Evolutionary conservation across 140 eudicot species (phyloP).

Genomic region (Bidens hawaiensis): DNA sequence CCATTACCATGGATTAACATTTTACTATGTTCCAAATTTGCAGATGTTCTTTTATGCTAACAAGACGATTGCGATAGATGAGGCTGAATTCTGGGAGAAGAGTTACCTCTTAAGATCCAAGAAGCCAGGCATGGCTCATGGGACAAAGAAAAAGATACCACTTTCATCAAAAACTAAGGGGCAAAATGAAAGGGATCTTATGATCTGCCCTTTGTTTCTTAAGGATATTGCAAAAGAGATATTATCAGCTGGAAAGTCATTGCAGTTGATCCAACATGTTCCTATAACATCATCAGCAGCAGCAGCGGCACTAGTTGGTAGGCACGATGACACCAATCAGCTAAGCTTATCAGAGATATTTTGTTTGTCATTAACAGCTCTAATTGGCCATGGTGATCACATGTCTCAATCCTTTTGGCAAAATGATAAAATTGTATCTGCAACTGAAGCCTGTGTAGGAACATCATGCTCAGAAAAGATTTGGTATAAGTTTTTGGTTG

Average conservation of each 20-base stretch:
- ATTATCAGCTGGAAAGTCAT: constrained; percentile 88
- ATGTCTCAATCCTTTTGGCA: constrained; percentile 56
- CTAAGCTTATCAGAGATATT: constrained; percentile 87
- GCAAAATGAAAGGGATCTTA: constrained; percentile 34
- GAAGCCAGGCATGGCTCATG: constrained; percentile 27
- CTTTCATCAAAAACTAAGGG: constrained; percentile 41
- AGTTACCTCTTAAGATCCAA: constrained; percentile 65
- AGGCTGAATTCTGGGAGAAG: constrained; percentile 96
- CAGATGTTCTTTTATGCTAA: constrained; percentile 92
- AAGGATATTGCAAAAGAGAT: constrained; percentile 73
- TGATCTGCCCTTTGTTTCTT: constrained; percentile 72
- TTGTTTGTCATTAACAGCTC: constrained; percentile 81
- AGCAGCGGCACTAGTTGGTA: constrained; percentile 22
- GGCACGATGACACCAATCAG: constrained; percentile 35
- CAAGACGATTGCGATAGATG: constrained; percentile 58
- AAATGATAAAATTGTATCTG: constrained; percentile 39
- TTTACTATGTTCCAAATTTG: too few species aligned
- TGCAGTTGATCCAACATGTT: constrained; percentile 80
- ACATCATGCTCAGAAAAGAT: constrained; percentile 43
- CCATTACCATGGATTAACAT: too few species aligned
- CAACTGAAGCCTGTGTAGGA: constrained; percentile 15
- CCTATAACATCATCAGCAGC: constrained; percentile 41
- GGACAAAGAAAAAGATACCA: constrained; percentile 25
- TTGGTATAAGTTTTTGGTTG: constrained; percentile 65
- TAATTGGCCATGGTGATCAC: constrained; percentile 85